Base-by-base conservation (phyloP, 1,284 basidiomycete genomes). In the Pseudozyma pruni region DNA sequence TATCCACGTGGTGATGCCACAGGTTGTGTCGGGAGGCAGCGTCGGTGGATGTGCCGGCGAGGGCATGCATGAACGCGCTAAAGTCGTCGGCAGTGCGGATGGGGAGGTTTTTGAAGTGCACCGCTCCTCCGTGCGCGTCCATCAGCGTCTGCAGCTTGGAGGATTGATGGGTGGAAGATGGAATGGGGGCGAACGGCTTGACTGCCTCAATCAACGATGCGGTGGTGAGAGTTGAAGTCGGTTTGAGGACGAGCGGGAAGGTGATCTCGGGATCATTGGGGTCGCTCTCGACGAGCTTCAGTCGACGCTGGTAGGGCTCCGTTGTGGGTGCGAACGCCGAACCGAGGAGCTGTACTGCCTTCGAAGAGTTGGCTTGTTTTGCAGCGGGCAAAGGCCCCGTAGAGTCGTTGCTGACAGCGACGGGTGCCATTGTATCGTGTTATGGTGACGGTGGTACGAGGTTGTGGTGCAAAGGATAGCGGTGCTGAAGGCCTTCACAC, bases 61-160 rank as follows among this genome's bases (percentile, higher is more conserved):
- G 40, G 10, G 50, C 45, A 35, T 71, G 61, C 67, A 74, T 57
- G 42, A 74, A 67, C 8, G 37, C 16, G 50, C 62, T 67, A n/a
- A 74, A 74, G 34, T 61, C 71, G 9, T 71, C 17, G 5, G 68
- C 71, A 42, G 43, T 57, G 9, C 62, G 56, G 19, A 74, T 35
- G 17, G 71, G 71, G 3, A 66, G 53, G 1, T 32, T 32, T 39
- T 61, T 64, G 51, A 74, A 71, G 38, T 71, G 61, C 1, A 74
- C 32, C 2, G 61, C 71, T 20, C 71, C 71, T 4, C 67, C 71
- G 19, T 68, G 39, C 6, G 49, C 53, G 23, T 56, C 58, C 53
- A 68, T 52, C 8, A 61, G 38, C 27, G 50, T 34, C 25, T 60
- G 64, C 33, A 68, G 58, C 25, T 42, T 29, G 0, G 62, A 64